These are phyloP conservation scores for Coniferiporia weirii DNA, from an alignment of 1,284 basidiomycete genomes.

Conservation along the genomic window DNA sequence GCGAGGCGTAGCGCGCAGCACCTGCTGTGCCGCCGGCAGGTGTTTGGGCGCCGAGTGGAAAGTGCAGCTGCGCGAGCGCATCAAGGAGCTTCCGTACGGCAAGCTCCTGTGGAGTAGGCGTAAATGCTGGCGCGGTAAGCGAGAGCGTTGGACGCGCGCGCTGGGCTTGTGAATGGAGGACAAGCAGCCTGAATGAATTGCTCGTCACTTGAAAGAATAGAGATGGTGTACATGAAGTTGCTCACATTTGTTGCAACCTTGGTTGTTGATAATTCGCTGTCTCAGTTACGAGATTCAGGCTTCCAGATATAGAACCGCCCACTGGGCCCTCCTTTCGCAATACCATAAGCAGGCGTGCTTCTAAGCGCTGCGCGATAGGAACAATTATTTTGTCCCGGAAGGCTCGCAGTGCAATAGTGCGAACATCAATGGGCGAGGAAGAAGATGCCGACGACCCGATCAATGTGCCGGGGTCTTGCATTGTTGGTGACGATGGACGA, in stretches of 20 bases:
- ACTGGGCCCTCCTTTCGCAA: slow-evolving; percentile 33
- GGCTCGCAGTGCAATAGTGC: slow-evolving; percentile 69
- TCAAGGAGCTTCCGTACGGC: slow-evolving; percentile 20
- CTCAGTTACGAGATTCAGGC: slow-evolving; percentile 32
- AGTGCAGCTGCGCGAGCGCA: slow-evolving; percentile 26
- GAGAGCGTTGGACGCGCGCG: slow-evolving; percentile 46
- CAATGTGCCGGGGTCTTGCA: neutral
- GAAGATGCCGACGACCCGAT: slow-evolving; percentile 31
- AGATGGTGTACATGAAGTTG: slow-evolving; percentile 25
- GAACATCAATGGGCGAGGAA: slow-evolving; percentile 69
- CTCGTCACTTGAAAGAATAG: slow-evolving; percentile 37
- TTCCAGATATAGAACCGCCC: neutral
- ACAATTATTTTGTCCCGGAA: slow-evolving; percentile 79
- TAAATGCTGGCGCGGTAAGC: slow-evolving; percentile 40
- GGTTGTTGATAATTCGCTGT: slow-evolving; percentile 51
- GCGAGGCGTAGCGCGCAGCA: slow-evolving; percentile 45
- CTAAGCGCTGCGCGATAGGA: slow-evolving; percentile 53
- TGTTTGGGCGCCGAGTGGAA: slow-evolving; percentile 33
- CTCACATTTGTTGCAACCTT: slow-evolving; percentile 66
- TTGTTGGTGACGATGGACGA: slow-evolving; percentile 8
- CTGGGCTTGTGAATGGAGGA: slow-evolving; percentile 62
- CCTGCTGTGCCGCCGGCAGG: slow-evolving; percentile 55
- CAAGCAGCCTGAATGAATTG: slow-evolving; percentile 42
- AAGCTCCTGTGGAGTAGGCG: slow-evolving; percentile 28
- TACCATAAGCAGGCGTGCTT: slow-evolving; percentile 43